Base-by-base conservation (phyloP, 768 basidiomycete genomes). In the Coprinopsis strossmayeri region DNA sequence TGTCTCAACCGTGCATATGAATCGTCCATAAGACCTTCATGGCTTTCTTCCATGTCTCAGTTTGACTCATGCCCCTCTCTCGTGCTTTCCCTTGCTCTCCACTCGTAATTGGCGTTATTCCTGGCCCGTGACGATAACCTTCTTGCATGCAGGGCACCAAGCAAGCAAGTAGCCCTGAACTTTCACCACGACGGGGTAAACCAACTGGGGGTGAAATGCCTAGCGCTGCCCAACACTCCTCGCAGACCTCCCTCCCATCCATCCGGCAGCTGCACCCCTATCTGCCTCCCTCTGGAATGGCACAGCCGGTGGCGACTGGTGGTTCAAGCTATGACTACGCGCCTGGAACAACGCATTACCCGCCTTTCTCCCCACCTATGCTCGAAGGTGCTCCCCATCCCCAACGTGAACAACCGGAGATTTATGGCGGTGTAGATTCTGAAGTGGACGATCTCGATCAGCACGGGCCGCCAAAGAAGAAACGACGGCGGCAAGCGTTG, bases 401-500 rank as follows among this genome's bases (percentile, higher is more conserved):
- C 34, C 54, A 66, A 45, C 62, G 61, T 53, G 67, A 64, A 45
- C 17, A n/a, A 50, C 52, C 57, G 25, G 62, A 64, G 27, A 49
- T 57, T 34, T 63, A 69, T 37, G 68, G 69, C 46, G 65, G 57
- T 10, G 65, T 65, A 23, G 82, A 82, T 17, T 81, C 81, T 26
- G 83, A 84, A 42, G 65, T 59, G 11, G 84, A 86, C 35, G 77
- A 73, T 20, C 69, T 72, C 35, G 64, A 70, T 9, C 74, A 74
- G 38, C 76, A 72, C 43, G 74, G 73, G 34, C 86, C 81, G 13
- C 81, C 81, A 13, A 90, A 89, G 73, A 89, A 89, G 77, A 91
- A 88, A 65, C 71, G 88, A 45, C 73, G 88, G 45, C 70, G 88
- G 38, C 87, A 91, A 61, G 87, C 88, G 32, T 67, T 91, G 56